Evolutionary conservation across 2,329 filamentous ascomycete species (phyloP).

Genomic region (Xylaria sp.): DNA sequence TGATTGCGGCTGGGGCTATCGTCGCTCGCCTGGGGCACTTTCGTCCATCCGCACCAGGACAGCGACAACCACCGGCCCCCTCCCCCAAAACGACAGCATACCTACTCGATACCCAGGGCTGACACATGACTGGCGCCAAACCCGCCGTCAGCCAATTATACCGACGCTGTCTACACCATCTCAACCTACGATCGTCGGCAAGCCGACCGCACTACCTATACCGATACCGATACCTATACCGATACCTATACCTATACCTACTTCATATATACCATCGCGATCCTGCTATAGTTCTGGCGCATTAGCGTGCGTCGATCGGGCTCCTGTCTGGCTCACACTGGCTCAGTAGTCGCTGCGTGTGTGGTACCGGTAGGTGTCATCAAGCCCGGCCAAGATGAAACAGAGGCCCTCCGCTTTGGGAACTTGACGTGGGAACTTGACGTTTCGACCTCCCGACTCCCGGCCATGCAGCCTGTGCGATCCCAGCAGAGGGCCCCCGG

Average conservation of each 20-base stretch:
- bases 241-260: neutral
- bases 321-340: neutral
- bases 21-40: too few relatives aligned
- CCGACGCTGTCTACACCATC: neutral
- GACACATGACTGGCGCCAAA: too few relatives aligned
- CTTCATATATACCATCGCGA: neutral
- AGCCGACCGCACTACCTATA: neutral
- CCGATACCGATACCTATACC: too few relatives aligned
- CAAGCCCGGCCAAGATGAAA: slow-evolving; percentile 28
- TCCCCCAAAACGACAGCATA: too few relatives aligned
- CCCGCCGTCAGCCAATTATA: neutral
- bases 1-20: too few relatives aligned
- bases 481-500: slow-evolving; percentile 41
- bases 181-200: too few relatives aligned
- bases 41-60: too few relatives aligned
- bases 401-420: slow-evolving; percentile 5
- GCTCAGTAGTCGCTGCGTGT: neutral
- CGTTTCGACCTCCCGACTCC: slow-evolving; percentile 18
- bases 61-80: too few relatives aligned
- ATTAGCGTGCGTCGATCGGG: neutral
- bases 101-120: too few relatives aligned
- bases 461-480: slow-evolving; percentile 37
- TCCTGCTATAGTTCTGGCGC: neutral
- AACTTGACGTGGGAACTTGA: slow-evolving; percentile 1
- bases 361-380: too few relatives aligned